A percentile compares a stretch with the other conserved stretches of the same genome.
phyloP scores from a whole-genome alignment of 306 rosid species.

The apple (Malus domestica) region DNA sequence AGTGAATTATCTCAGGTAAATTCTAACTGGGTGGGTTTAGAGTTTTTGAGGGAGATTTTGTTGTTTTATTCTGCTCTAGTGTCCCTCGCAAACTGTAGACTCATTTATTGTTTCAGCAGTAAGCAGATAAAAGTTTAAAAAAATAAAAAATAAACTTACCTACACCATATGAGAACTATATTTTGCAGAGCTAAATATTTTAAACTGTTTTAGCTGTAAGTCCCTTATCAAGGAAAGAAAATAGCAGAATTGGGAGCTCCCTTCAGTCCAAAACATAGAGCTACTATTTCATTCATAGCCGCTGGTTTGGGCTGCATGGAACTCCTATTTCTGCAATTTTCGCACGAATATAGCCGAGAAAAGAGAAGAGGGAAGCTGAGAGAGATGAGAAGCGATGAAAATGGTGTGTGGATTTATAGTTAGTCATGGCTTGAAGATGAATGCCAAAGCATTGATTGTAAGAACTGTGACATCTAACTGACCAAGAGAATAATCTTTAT shows the following conservation, averaged over 20 bases:
- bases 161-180: too few species aligned
- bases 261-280: conserved; percentile 61
- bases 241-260: conserved; percentile 69
- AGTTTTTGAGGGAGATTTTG: too few species aligned
- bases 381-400: not conserved
- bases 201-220: not conserved
- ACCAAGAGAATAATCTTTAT: not conserved
- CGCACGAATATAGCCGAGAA: not conserved
- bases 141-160: too few species aligned
- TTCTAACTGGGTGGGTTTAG: too few species aligned
- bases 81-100: too few species aligned
- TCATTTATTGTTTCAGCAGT: not conserved
- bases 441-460: conserved; percentile 6
- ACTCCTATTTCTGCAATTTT: conserved; percentile 55
- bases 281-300: conserved; percentile 2
- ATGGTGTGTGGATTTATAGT: not conserved
- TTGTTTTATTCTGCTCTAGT: too few species aligned
- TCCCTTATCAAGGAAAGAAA: conserved; percentile 7
- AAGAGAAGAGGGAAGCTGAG: not conserved
- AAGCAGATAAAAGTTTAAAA: not conserved
- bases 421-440: not conserved
- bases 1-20: too few species aligned
- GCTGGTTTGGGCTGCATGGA: conserved; percentile 56
- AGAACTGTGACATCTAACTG: conserved; percentile 16
- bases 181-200: not conserved